Evolutionary conservation across 2,329 filamentous ascomycete genomes (phyloP), one percentile per base, ranked within the genome.

Genomic region (Lachnellula cervina): DNA sequence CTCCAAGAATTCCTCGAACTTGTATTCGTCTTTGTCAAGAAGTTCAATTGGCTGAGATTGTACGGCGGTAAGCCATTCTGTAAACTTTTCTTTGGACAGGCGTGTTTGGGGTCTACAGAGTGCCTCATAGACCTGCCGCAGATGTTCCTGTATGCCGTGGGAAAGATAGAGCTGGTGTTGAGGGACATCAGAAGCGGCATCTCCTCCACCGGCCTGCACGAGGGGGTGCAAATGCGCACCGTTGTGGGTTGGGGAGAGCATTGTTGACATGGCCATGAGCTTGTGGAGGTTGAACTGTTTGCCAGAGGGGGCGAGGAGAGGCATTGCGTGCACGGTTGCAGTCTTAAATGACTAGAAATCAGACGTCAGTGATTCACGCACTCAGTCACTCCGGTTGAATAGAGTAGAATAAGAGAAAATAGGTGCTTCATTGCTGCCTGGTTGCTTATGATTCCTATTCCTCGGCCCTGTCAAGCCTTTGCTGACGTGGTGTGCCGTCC

Each of bases 111-210:
- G 34, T 2, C 72, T 68, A 16, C 77, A 72, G 35, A 82, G 59
- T 0, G 71, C 66, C 35, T 77, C 68, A 64, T 78, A 85, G 32
- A 82, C 66, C 43, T 69, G 70, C 52, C 74, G 69, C 21, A 85
- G 68, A 51, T 78, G 74, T 32, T 72, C 74, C 59, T 77, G 74
- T 56, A 83, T 77, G 25, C 73, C 71, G 42, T 76, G 73, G 54
- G 74, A 80, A 42, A 82, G 68, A 47, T 77, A 73, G 28, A 77
- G 47, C 9, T 66, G 64, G 23, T 64, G 61, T 3, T 48, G 17
- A 6, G 64, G 57, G 14, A 61, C 51, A 16, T 65, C 63, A 5
- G 66, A 65, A 13, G 28, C 34, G 6, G 57, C 59, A 52, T 63
- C 58, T 46, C 62, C 65, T 55, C 66, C 64, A 19, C 65, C 63